These are phyloP conservation scores for Zygnema circumcarinatum DNA, from an alignment of 139 green algal species.

Conservation along the genomic window DNA sequence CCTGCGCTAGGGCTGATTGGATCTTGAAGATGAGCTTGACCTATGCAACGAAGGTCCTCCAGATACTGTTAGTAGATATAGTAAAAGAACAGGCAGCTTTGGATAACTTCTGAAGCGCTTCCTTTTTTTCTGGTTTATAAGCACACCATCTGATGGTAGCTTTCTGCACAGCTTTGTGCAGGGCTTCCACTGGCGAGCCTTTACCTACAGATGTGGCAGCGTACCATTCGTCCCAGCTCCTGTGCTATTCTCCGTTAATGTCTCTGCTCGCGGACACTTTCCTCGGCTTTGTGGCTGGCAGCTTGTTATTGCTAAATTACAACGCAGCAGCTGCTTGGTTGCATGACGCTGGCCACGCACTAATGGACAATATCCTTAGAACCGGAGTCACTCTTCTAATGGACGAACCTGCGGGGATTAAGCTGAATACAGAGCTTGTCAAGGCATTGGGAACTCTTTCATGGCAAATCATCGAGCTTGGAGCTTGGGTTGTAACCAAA, in stretches of 20 bases:
- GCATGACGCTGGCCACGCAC: background rate
- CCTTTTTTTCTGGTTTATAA: too few relatives aligned
- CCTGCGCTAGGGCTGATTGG: too few relatives aligned
- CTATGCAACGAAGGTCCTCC: too few relatives aligned
- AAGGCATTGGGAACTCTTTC: background rate
- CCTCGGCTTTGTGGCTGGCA: background rate
- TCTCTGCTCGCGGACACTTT: conserved; percentile 4
- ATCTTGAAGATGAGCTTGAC: too few relatives aligned
- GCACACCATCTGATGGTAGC: too few relatives aligned
- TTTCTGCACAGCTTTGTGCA: too few relatives aligned
- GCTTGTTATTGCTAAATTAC: background rate
- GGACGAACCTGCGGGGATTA: conserved; percentile 6
- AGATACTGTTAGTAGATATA: too few relatives aligned
- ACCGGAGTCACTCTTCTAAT: conserved; percentile 10
- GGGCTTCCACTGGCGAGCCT: too few relatives aligned
- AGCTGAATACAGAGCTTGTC: conserved; percentile 12
- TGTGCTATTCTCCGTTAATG: background rate
- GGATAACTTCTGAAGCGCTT: too few relatives aligned
- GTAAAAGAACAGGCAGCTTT: too few relatives aligned
- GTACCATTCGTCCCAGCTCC: background rate
- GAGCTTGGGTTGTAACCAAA: background rate
- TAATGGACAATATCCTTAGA: background rate
- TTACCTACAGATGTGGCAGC: background rate
- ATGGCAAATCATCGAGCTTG: background rate
- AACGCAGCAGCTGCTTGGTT: background rate